phyloP scores from a whole-genome alignment of 306 rosid species.

The Castanea crenata region DNA sequence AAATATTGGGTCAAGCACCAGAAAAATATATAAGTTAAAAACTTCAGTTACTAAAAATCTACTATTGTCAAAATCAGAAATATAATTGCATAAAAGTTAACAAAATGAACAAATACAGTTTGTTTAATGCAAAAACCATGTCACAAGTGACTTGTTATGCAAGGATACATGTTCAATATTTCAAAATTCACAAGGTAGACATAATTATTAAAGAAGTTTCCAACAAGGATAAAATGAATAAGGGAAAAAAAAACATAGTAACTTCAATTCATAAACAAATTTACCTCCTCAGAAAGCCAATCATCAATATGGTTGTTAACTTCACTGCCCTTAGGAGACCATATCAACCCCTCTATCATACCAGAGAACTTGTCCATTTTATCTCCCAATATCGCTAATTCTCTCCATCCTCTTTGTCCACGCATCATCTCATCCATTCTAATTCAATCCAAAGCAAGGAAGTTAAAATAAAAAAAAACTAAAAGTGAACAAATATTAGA shows the following conservation, averaged over 20 bases:
- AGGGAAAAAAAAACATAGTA: background rate
- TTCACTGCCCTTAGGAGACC: conserved; percentile 66
- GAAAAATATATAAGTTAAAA: background rate
- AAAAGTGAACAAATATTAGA: conserved; percentile 14
- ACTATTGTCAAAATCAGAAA: background rate
- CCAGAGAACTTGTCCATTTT: conserved; percentile 77
- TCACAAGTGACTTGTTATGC: background rate
- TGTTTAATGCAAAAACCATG: background rate
- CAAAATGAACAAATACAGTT: background rate
- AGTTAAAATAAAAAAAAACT: conserved; percentile 3
- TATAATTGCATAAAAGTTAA: background rate
- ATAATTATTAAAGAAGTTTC: background rate
- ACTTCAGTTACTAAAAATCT: background rate
- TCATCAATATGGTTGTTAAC: conserved; percentile 44
- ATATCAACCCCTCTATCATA: conserved; percentile 76
- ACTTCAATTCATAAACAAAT: background rate
- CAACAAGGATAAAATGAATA: background rate
- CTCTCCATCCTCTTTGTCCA: conserved; percentile 98
- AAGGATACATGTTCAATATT: background rate
- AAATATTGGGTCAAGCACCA: too few species aligned
- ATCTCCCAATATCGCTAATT: conserved; percentile 85
- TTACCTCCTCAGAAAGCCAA: conserved; percentile 95
- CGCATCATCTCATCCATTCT: conserved; percentile 99
- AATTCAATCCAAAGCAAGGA: conserved; percentile 26
- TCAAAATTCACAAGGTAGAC: background rate